phyloP scores from a whole-genome alignment of 208 protist genomes.

The Leishmania aethiopica region DNA sequence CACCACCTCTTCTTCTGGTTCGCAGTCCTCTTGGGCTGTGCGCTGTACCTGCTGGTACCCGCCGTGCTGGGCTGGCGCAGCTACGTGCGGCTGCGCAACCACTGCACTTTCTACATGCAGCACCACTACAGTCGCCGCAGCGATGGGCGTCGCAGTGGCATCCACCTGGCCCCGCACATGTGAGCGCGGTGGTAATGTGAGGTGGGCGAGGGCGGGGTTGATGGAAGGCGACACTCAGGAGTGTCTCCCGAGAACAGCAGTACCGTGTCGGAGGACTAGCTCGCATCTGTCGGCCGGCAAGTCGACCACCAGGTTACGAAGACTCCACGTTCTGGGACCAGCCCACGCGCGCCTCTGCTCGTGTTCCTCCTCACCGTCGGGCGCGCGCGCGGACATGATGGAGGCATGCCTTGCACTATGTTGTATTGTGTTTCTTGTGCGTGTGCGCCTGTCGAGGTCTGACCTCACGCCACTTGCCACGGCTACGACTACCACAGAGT shows the following conservation, averaged over 20 bases:
- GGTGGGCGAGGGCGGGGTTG: background rate
- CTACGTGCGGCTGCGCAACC: conserved; percentile 48
- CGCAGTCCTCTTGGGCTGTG: conserved; percentile 60
- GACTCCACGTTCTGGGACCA: background rate
- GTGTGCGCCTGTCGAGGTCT: background rate
- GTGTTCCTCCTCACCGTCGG: background rate
- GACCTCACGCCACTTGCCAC: background rate
- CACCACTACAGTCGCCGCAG: conserved; percentile 19
- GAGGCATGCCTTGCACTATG: too few species aligned
- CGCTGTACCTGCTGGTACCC: conserved; percentile 61
- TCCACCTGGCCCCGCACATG: conserved; percentile 1
- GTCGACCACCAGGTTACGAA: background rate
- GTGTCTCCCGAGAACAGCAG: background rate
- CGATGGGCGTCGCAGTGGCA: conserved; percentile 2
- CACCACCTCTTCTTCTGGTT: conserved; percentile 72
- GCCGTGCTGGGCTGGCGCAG: conserved; percentile 51
- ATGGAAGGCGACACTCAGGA: background rate
- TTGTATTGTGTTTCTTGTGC: too few species aligned
- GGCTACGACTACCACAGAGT: background rate
- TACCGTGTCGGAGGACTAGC: background rate
- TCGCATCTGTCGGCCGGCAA: background rate
- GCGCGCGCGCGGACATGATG: too few species aligned
- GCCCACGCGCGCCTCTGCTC: background rate
- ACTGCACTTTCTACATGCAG: conserved; percentile 29
- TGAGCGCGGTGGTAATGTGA: background rate